Conservation (phyloP, 108 stramenopile species). For the Cyclotella atomus region DNA sequence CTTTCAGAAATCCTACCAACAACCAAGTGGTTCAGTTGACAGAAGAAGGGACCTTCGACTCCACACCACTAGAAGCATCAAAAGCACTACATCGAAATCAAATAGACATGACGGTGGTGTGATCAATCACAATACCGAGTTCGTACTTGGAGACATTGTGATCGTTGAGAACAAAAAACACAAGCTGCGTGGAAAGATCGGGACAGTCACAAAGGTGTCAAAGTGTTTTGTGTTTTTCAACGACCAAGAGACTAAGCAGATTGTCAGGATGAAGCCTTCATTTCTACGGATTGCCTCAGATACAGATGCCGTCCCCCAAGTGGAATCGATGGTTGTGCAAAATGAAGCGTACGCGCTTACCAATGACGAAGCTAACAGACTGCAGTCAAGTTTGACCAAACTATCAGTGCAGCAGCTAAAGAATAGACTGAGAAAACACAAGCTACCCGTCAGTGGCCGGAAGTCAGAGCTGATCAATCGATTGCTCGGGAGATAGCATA, state of each 20-base stretch:
- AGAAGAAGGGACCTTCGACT: constrained; percentile 4
- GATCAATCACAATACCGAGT: background rate
- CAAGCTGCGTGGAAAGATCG: background rate
- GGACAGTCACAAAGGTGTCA: background rate
- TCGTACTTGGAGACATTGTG: constrained; percentile 9
- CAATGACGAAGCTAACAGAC: background rate
- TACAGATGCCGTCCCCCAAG: background rate
- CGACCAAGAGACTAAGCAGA: background rate
- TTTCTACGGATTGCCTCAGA: background rate
- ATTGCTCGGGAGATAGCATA: background rate
- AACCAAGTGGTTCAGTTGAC: background rate
- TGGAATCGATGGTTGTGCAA: background rate
- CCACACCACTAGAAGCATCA: background rate
- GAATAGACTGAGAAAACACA: background rate
- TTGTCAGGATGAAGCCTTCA: constrained; percentile 6
- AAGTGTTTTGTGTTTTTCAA: constrained; percentile 16
- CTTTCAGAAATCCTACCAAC: constrained; percentile 3
- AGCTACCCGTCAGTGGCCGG: background rate
- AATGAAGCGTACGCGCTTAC: background rate
- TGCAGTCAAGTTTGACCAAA: background rate
- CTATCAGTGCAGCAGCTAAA: constrained; percentile 5
- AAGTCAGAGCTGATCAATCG: constrained; percentile 7
- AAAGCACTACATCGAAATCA: background rate
- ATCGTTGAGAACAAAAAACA: background rate
- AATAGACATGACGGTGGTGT: background rate